A percentile compares a stretch with the other conserved stretches of the same genome.
Conservation (phyloP, 352 stramenopile genomes). For the Globisporangium nagaii region DNA sequence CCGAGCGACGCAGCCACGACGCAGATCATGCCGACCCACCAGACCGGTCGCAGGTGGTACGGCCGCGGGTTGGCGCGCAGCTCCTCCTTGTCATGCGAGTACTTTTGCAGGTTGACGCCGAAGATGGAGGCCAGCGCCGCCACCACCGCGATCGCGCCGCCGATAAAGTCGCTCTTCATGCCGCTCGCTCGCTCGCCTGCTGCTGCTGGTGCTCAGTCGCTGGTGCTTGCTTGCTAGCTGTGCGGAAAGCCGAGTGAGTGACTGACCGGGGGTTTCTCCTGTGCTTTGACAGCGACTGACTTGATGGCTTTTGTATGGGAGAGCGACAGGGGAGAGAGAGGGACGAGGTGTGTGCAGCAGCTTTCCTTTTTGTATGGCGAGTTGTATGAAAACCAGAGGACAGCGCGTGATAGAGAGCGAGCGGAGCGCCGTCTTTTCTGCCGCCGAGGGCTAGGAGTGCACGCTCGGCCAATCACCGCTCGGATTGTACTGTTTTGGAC, state of each 20-base stretch:
- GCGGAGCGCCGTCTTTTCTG: too few relatives aligned
- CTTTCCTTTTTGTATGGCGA: too few relatives aligned
- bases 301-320: too few relatives aligned
- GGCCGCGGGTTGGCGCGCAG: conserved; percentile 54
- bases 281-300: neutral
- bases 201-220: neutral
- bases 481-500: too few relatives aligned
- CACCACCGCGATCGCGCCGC: conserved; percentile 68
- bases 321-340: too few relatives aligned
- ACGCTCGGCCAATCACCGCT: too few relatives aligned
- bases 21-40: conserved; percentile 86
- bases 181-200: too few relatives aligned
- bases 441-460: too few relatives aligned
- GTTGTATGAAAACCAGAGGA: too few relatives aligned
- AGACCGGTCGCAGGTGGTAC: conserved; percentile 80
- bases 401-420: too few relatives aligned
- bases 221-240: neutral
- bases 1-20: conserved; percentile 77
- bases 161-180: conserved; percentile 75
- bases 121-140: conserved; percentile 85
- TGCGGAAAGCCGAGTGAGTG: neutral
- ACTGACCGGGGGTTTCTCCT: neutral
- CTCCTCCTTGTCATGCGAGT: conserved; percentile 85
- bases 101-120: conserved; percentile 90
- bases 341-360: too few relatives aligned